Evolutionary conservation across 1,284 basidiomycete genomes (phyloP), one percentile per base, ranked within the genome.

Genomic region (Earliella scabrosa): DNA sequence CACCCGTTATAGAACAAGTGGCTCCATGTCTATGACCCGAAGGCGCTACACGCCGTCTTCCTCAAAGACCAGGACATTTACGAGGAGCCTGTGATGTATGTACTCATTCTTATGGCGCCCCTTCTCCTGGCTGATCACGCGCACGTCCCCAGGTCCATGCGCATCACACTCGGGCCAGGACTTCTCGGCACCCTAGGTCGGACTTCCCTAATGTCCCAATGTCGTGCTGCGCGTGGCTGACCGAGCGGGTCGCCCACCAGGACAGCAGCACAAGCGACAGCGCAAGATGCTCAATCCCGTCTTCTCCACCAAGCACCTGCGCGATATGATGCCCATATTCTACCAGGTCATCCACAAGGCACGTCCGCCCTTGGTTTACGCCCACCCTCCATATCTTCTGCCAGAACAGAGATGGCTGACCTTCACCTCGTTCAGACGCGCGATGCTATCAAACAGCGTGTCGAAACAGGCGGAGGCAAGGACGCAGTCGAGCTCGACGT

Each of bases 1-100:
- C 38, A 9, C 5, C 13, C 21, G 1, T 34, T 16, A 4, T 23
- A 63, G 58, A n/a, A 32, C 2, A 50, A 44, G 16, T 52, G 49
- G 50, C 50, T 71, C 11, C 52, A 56, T n/a, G 58, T 68, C 14
- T 58, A 56, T 24, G 70, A 72, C 29, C 62, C 69, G 1, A 56
- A 54, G 27, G 71, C 71, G 0, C 49, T 73, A 46, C 65, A 70
- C 32, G 58, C 59, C 27, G 64, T 75, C 9, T 40, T 74, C 27
- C 58, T 71, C 26, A 74, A 71, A 50, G 73, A 74, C 8, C 66
- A 68, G 41, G 58, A 69, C 23, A 50, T 64, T 29, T 74, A 68
- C 50, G 66, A 69, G 27, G 68, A 72, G 40, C 53, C 61, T 16
- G 34, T 56, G 3, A 38, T 16, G 61, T 54, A 7, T 31, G 13